A percentile compares a stretch with the other conserved stretches of the same genome.
These are phyloP conservation scores for Umbilicus rupestris DNA, from an alignment of 164 flowering plant genomes.

Conservation along the genomic window DNA sequence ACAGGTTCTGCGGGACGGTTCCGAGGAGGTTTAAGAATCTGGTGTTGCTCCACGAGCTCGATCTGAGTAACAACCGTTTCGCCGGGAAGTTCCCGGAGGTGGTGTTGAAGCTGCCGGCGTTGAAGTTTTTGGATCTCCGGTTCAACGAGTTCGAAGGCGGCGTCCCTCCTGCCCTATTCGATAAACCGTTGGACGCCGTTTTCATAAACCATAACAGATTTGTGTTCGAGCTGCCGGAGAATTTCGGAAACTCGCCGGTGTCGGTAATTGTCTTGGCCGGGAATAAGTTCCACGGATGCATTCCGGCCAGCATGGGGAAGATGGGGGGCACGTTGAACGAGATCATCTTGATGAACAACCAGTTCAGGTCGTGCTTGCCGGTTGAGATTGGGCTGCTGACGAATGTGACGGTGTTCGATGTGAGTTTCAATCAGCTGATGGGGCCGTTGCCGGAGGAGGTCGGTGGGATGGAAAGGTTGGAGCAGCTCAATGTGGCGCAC, in stretches of 20 bases:
- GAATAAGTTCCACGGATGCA: slow-evolving; percentile 71
- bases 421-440: slow-evolving; percentile 60
- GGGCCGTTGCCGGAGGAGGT: slow-evolving; percentile 65
- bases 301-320: slow-evolving; percentile 72
- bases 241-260: slow-evolving; percentile 87
- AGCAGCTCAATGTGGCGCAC: slow-evolving; percentile 85
- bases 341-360: slow-evolving; percentile 63
- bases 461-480: slow-evolving; percentile 58
- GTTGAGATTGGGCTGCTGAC: slow-evolving; percentile 55
- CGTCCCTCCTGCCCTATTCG: slow-evolving; percentile 63
- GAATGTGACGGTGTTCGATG: slow-evolving; percentile 71
- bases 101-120: slow-evolving; percentile 32
- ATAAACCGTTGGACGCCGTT: slow-evolving; percentile 67
- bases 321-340: slow-evolving; percentile 63
- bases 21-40: slow-evolving; percentile 32
- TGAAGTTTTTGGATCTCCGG: slow-evolving; percentile 54
- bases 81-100: slow-evolving; percentile 57
- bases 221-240: slow-evolving; percentile 60
- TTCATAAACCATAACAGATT: slow-evolving; percentile 81
- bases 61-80: slow-evolving; percentile 65
- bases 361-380: slow-evolving; percentile 67
- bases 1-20: slow-evolving; percentile 54
- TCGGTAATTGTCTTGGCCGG: slow-evolving; percentile 82
- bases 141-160: slow-evolving; percentile 86
- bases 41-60: slow-evolving; percentile 45